Evolutionary conservation across 2,329 filamentous ascomycete genomes (phyloP), one percentile per base, ranked within the genome.

Genomic region (Scedosporium boydii): DNA sequence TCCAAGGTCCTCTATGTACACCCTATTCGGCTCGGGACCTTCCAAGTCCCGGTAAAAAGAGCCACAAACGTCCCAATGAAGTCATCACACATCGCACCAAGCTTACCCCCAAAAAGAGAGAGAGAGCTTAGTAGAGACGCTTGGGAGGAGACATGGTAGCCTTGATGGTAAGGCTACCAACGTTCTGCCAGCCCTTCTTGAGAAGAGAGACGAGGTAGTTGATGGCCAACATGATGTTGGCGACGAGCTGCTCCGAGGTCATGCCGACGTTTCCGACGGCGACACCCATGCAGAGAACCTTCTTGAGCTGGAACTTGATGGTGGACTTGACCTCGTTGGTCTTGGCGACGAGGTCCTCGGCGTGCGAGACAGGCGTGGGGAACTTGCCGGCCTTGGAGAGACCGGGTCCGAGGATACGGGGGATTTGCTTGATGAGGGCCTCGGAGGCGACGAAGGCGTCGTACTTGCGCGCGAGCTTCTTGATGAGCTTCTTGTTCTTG

Each of bases 401-500:
- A 92, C 93, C 93, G 73, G 93, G 95, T 80, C 95, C 95, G 78
- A 99, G 83, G 79, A 99, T 92, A 97, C 95, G 95, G 73, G 95
- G 95, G 74, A 99, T 98, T 86, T 97, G 93, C 89, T 96, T 97
- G 89, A 99, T 97, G 76, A 99, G 84, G 75, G 89, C 84, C 77
- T 99, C 95, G 77, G 93, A 98, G 78, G 95, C 90, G 77, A 99
- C 82, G 84, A 99, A 99, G 73, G 95, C 95, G 81, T 99, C 95
- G 88, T 99, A 98, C 87, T 99, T 99, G 88, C 93, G 92, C 68
- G 95, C 95, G 70, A 99, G 90, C 90, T 99, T 99, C 92, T 99
- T 99, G 89, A 99, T 97, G 76, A 98, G 89, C 90, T 99, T 99
- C 91, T 99, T 98, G 91, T 99, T 99, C 91, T 99, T 99, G 90